These are phyloP conservation scores for Coemansia interrupta DNA, from an alignment of 192 early-diverging fungal species.

Conservation along the genomic window DNA sequence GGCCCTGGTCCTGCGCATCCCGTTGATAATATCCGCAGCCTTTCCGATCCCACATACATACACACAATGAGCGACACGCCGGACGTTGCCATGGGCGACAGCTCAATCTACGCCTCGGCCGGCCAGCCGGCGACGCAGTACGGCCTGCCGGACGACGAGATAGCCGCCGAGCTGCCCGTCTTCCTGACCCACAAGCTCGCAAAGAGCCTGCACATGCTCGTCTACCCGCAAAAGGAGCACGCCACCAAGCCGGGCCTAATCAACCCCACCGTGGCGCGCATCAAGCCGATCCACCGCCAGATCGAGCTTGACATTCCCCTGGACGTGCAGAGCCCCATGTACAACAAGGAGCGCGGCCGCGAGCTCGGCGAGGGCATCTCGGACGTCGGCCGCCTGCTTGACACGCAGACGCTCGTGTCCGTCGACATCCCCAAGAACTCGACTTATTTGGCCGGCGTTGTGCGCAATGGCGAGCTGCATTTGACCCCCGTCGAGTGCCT, in stretches of 20 bases:
- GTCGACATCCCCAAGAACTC: slow-evolving; percentile 71
- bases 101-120: background rate
- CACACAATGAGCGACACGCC: slow-evolving; percentile 1
- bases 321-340: slow-evolving; percentile 67
- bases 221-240: slow-evolving; percentile 68
- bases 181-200: slow-evolving; percentile 68
- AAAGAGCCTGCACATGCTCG: slow-evolving; percentile 73
- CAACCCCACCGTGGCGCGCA: slow-evolving; percentile 61
- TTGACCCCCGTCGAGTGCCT: slow-evolving; percentile 70
- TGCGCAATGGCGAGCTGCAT: slow-evolving; percentile 82
- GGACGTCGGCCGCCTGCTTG: slow-evolving; percentile 69
- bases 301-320: slow-evolving; percentile 84
- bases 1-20: too few relatives aligned
- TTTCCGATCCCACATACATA: background rate
- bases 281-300: slow-evolving; percentile 78
- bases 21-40: too few relatives aligned
- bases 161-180: slow-evolving; percentile 75
- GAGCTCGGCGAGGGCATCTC: slow-evolving; percentile 72
- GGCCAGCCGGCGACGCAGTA: slow-evolving; percentile 27
- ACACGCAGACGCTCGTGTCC: slow-evolving; percentile 77
- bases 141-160: slow-evolving; percentile 59
- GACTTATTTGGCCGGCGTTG: slow-evolving; percentile 78
- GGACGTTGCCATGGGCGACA: slow-evolving; percentile 7
- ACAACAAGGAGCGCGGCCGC: slow-evolving; percentile 73
- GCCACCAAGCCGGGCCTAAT: slow-evolving; percentile 45